Conservation (phyloP, 768 basidiomycete species). For the Tremella yokohamensis region DNA sequence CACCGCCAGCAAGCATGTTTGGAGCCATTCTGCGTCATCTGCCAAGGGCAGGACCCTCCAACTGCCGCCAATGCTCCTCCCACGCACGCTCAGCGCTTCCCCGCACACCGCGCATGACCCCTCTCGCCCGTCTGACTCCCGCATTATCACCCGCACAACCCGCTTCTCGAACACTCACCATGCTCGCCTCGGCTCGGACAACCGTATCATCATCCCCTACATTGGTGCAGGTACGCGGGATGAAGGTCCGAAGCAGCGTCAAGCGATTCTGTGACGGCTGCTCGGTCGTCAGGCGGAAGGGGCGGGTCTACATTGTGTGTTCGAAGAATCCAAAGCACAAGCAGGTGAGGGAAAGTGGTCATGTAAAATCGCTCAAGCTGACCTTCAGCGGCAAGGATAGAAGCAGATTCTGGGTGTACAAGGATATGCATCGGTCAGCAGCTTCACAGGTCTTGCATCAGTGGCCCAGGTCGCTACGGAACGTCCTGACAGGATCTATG, state of each 20-base stretch:
- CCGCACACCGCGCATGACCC: background rate
- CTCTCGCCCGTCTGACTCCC: background rate
- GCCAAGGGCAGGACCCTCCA: background rate
- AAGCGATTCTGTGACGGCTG: constrained; percentile 95
- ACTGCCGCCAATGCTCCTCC: constrained; percentile 10
- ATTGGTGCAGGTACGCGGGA: constrained; percentile 56
- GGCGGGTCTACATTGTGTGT: constrained; percentile 87
- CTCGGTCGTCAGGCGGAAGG: constrained; percentile 72
- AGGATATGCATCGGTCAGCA: no score
- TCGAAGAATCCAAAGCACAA: constrained; percentile 95
- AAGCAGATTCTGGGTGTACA: no score
- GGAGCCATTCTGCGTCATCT: constrained; percentile 12
- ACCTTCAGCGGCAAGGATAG: constrained; percentile 27
- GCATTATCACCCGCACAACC: constrained; percentile 5
- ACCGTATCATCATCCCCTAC: background rate
- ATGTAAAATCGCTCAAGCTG: background rate
- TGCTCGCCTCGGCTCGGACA: background rate
- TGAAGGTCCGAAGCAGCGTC: constrained; percentile 95
- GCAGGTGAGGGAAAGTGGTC: constrained; percentile 61
- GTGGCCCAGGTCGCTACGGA: no score
- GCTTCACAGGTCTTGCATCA: no score
- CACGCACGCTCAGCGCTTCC: background rate
- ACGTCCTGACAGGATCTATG: no score
- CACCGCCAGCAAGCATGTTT: constrained; percentile 11
- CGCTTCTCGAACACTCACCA: background rate